Evolutionary conservation across 192 early-diverging fungal species (phyloP).

Genomic region (Dimargaris verticillata): DNA sequence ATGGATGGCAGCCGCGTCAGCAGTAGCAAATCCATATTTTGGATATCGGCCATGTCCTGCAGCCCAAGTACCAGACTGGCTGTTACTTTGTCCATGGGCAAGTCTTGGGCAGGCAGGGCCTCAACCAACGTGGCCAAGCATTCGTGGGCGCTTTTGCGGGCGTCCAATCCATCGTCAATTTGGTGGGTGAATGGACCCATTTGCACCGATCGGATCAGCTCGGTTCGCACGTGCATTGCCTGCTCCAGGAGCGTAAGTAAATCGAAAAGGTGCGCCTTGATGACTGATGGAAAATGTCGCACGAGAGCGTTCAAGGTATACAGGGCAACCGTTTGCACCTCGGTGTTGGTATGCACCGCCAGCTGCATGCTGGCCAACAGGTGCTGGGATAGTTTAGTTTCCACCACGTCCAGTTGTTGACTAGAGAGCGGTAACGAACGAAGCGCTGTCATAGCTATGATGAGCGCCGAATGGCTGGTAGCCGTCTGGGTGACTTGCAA

Average conservation of each 20-base stretch:
- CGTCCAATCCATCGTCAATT: conserved; percentile 42
- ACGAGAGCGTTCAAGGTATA: no score
- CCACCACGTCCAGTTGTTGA: no score
- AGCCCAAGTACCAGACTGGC: not conserved
- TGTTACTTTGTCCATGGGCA: not conserved
- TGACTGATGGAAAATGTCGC: no score
- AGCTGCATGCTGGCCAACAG: no score
- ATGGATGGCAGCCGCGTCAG: not conserved
- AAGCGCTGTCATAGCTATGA: no score
- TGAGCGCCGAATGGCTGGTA: no score
- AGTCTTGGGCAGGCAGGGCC: not conserved
- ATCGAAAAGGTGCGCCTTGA: not conserved
- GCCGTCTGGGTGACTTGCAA: no score
- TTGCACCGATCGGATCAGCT: conserved; percentile 35
- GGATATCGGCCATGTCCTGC: not conserved
- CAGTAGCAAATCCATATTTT: not conserved
- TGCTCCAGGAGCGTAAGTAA: conserved; percentile 14
- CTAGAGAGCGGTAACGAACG: no score
- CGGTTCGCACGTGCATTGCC: conserved; percentile 9
- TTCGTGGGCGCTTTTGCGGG: conserved; percentile 22
- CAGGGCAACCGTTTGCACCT: no score
- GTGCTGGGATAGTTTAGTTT: no score
- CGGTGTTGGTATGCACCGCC: no score
- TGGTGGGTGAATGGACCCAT: conserved; percentile 53
- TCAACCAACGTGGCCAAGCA: not conserved